Evolutionary conservation across 2,329 filamentous ascomycete genomes (phyloP), one percentile per base, ranked within the genome.

Genomic region (Aspergillus puulaauensis): DNA sequence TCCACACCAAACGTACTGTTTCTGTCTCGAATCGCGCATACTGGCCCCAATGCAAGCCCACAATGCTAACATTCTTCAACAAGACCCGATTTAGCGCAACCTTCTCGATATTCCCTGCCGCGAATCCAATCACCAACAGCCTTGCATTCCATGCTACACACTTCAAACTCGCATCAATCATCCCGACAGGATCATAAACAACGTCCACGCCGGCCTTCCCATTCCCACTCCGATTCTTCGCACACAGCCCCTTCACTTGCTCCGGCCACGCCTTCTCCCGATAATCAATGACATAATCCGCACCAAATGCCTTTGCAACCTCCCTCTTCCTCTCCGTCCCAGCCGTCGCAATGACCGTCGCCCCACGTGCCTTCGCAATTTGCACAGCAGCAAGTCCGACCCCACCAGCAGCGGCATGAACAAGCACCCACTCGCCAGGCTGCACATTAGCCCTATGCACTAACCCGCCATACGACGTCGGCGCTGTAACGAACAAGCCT

Each of bases 71-170:
- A 73, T 97, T 97, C 83, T 97, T 98, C 65, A 98, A 78, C 61
- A 97, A 76, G 24, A 97, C 91, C 74, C 93, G 88, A 75, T 98
- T 98, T 79, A 96, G 86, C 12, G 92, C 90, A 43, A 98, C 86
- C 78, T 95, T 96, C 77, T 98, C 93, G 65, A 97, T 96, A 51
- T 80, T 82, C 0, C 91, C 91, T 0, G 87, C 90, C 0, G 93
- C 92, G 71, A 97, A 98, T 0, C 93, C 93, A 64, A 98, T 88
- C 5, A 98, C 86, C 44, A 97, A 77, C 55, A 98, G 82, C 12
- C 93, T 84, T 1, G 90, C 93, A 73, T 96, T 96, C 93, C 92
- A 98, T 3, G 91, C 90, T 3, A 89, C 90, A 77, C 93, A 97
- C 77, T 96, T 96, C 65, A 93, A 90, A 65, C 88, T 91, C 70